phyloP scores from a whole-genome alignment of 805 yeast species.

The Wickerhamomyces chambardii region DNA sequence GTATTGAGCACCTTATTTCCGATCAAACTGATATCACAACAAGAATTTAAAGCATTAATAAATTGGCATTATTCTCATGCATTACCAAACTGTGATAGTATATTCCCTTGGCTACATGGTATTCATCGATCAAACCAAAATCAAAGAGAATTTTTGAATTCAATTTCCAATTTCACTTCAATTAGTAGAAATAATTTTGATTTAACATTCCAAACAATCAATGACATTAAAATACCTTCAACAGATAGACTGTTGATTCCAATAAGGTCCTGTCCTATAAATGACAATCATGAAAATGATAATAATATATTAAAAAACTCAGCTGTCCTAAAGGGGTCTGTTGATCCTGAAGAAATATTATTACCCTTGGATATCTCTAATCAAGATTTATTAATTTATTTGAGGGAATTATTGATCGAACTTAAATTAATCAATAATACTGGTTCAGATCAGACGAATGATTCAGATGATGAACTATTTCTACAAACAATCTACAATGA shows the following conservation, averaged over 20 bases:
- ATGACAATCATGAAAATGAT: no score
- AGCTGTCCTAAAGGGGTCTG: conserved; percentile 45
- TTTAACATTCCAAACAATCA: conserved; percentile 6
- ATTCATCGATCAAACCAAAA: conserved; percentile 16
- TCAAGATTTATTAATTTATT: conserved; percentile 19
- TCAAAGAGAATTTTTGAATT: conserved; percentile 14
- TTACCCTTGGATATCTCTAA: conserved; percentile 35
- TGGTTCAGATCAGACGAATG: conserved; percentile 2
- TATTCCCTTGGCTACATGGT: conserved; percentile 94
- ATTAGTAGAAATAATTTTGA: conserved; percentile 13
- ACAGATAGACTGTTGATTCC: conserved; percentile 13
- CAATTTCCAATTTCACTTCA: conserved; percentile 13
- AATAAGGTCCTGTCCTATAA: conserved; percentile 17
- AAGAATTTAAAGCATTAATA: conserved; percentile 9
- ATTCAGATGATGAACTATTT: conserved; percentile 2
- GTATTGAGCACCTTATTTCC: conserved; percentile 9
- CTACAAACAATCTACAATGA: conserved; percentile 12
- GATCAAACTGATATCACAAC: conserved; percentile 11
- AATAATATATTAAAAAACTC: conserved; percentile 22
- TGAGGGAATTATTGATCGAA: conserved; percentile 13
- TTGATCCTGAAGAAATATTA: conserved; percentile 44
- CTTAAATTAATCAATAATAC: conserved; percentile 11
- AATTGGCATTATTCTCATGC: conserved; percentile 18
- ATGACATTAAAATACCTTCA: conserved; percentile 10
- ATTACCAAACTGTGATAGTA: conserved; percentile 53